Evolutionary conservation across 192 early-diverging fungal species (phyloP), one percentile per base, ranked within the genome.

Genomic region (Linnemannia exigua): DNA sequence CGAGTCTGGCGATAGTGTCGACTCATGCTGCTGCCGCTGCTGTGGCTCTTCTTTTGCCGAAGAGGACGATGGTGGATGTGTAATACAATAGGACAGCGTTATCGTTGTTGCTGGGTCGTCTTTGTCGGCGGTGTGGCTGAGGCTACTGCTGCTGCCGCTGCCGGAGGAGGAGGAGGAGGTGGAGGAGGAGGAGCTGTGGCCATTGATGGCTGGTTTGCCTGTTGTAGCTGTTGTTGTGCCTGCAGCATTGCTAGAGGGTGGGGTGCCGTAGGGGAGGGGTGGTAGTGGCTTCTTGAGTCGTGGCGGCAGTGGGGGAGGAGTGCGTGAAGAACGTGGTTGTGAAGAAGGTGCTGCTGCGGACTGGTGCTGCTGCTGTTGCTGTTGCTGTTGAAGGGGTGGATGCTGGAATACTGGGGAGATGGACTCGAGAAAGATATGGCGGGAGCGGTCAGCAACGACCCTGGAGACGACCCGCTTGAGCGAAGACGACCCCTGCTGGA

Each of bases 391-490:
- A 6, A 7, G 44, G 31, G 11, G 33, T 36, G 31, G 58, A 0
- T 48, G 66, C 36, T 77, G 75, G 51, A 66, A 85, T 8, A 85
- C 36, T 4, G 77, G 48, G 5, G 77, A 79, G 52, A 85, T 75
- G 25, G 82, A 85, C 33, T 85, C 82, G 46, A 85, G 69, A 74
- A 85, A 85, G 31, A 48, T 50, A 37, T 70, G 77, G 22, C 38
- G 63, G 28, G 80, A 66, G 7, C 47, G 37, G 74, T 79, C 77
- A 20, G 66, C 67, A 11, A 70, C 67, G 31, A 50, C 48, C 33
- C 73, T 75, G 33, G 25, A 47, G 36, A 85, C 69, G 38, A 85
- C 46, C 51, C 82, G 82, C 47, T 85, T 85, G 31, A 79, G 68
- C n/a, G n/a, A n/a, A n/a, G 74, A 35, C 22, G 68, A 61, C 28